A percentile compares a stretch with the other conserved stretches of the same genome.
These are phyloP conservation scores for Cordia subcordata DNA, from an alignment of 257 asterid genomes.

Conservation along the genomic window DNA sequence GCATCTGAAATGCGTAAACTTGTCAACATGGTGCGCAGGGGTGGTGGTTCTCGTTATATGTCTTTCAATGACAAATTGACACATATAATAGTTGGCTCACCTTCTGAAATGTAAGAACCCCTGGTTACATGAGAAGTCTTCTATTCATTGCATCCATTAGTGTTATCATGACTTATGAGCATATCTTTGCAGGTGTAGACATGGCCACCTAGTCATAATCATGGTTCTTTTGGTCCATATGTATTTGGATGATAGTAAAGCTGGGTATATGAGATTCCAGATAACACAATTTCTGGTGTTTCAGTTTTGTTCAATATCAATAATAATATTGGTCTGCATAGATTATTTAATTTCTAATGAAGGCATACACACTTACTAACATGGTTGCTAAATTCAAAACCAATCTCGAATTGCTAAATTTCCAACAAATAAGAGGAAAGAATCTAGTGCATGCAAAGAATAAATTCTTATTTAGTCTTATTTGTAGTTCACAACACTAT, in stretches of 20 bases:
- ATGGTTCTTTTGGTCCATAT: neutral
- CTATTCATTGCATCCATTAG: neutral
- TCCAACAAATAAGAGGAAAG: too few species aligned
- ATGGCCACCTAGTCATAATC: neutral
- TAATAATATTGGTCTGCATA: neutral
- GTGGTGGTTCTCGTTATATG: slow-evolving; percentile 97
- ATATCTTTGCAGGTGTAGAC: neutral
- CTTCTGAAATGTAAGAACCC: slow-evolving; percentile 67
- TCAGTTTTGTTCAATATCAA: neutral
- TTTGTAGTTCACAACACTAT: too few species aligned
- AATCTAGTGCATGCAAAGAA: too few species aligned
- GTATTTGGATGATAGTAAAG: neutral
- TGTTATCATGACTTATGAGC: neutral
- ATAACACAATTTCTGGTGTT: neutral
- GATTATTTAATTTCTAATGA: neutral
- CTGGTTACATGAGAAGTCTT: neutral
- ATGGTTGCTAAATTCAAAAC: too few species aligned
- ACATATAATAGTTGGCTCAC: slow-evolving; percentile 82
- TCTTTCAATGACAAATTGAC: slow-evolving; percentile 75
- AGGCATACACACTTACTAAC: neutral
- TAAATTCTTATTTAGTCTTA: too few species aligned
- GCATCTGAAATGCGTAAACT: slow-evolving; percentile 75
- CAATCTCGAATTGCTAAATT: too few species aligned
- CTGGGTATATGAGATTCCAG: neutral
- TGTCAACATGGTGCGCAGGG: slow-evolving; percentile 84